Evolutionary conservation across 495 filamentous ascomycete genomes (phyloP).

Genomic region (Lindgomyces ingoldianus): DNA sequence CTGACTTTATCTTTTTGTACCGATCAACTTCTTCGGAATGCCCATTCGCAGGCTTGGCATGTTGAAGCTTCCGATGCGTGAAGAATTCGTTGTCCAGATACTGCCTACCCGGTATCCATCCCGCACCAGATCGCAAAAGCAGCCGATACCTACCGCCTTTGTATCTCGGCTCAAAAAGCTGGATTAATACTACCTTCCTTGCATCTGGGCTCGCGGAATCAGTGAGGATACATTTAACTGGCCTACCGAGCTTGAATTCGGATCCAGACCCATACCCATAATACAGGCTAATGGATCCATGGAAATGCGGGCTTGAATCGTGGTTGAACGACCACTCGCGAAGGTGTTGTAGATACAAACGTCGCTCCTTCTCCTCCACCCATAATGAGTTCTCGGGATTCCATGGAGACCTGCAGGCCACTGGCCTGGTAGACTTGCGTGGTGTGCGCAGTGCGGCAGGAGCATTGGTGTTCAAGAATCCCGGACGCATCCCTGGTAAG

Average conservation of each 20-base stretch:
- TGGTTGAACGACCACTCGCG: background rate
- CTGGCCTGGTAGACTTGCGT: background rate
- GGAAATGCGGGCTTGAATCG: constrained; percentile 4
- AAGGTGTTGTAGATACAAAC: background rate
- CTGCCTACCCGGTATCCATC: constrained; percentile 19
- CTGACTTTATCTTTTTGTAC: background rate
- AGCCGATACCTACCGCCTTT: constrained; percentile 3
- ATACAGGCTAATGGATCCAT: constrained; percentile 6
- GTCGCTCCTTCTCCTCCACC: background rate
- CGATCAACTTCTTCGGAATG: no score
- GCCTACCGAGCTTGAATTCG: constrained; percentile 13
- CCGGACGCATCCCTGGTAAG: no score
- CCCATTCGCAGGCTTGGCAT: background rate
- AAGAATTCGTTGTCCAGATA: constrained; percentile 23
- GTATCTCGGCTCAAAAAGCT: constrained; percentile 11
- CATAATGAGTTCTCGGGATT: constrained; percentile 10
- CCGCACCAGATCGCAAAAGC: constrained; percentile 12
- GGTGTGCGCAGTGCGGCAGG: background rate
- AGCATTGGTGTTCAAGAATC: background rate
- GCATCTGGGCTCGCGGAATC: background rate
- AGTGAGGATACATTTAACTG: constrained; percentile 14
- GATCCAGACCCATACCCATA: background rate
- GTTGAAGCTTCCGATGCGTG: background rate
- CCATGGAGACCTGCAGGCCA: constrained; percentile 5
- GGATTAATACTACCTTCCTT: constrained; percentile 6